A percentile compares a stretch with the other conserved stretches of the same genome.
Conservation (phyloP, 192 early-diverging fungal genomes). For the Phycomyces nitens region DNA sequence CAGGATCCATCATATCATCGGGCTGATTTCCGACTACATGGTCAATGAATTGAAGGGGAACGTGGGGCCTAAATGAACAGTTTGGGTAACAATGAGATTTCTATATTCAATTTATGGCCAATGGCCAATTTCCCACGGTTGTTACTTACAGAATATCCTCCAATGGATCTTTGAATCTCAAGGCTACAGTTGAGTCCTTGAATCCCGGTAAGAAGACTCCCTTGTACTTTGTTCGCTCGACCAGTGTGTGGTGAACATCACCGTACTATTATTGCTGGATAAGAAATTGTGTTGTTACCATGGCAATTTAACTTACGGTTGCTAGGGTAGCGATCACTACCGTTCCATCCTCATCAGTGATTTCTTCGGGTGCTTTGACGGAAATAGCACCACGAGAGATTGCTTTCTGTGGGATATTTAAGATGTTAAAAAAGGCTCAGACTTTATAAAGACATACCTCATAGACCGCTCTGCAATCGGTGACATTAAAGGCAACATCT, state of each 20-base stretch:
- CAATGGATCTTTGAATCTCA: conserved; percentile 51
- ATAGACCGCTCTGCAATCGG: conserved; percentile 78
- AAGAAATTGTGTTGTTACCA: background rate
- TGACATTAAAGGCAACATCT: conserved; percentile 92
- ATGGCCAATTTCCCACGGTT: background rate
- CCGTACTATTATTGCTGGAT: conserved; percentile 60
- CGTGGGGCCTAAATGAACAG: conserved; percentile 32
- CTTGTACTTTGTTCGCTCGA: conserved; percentile 77
- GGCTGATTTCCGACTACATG: conserved; percentile 97
- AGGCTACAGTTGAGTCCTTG: conserved; percentile 24
- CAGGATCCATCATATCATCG: conserved; percentile 81
- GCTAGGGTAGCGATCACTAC: conserved; percentile 91
- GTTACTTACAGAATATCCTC: conserved; percentile 48
- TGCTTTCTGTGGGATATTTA: no score
- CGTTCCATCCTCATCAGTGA: conserved; percentile 79
- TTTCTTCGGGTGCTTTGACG: conserved; percentile 75
- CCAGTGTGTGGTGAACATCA: conserved; percentile 94
- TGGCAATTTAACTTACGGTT: conserved; percentile 44
- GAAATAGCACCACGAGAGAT: conserved; percentile 82
- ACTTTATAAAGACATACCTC: conserved; percentile 21
- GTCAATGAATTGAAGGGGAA: conserved; percentile 74
- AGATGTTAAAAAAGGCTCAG: no score
- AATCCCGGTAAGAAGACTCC: conserved; percentile 89
- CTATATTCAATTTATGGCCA: background rate
- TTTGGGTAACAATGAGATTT: background rate